A percentile compares a stretch with the other conserved stretches of the same genome.
phyloP scores from a whole-genome alignment of 495 filamentous ascomycete species.

The Xylaria palmicola region DNA sequence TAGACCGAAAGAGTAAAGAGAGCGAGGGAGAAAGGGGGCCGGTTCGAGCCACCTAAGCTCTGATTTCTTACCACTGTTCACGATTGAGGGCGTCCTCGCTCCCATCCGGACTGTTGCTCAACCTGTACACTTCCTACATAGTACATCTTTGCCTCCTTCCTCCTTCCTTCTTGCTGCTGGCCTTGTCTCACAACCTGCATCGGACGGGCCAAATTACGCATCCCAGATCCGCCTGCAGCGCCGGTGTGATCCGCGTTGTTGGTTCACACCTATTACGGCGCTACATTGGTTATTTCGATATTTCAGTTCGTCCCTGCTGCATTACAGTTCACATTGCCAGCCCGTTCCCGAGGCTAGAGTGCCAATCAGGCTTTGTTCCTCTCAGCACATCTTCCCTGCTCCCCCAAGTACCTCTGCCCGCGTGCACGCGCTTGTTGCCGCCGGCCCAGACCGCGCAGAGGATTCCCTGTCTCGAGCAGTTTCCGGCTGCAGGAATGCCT shows the following conservation, averaged over 20 bases:
- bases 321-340: constrained; percentile 1
- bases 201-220: constrained; percentile 9
- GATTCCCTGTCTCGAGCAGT: constrained; percentile 7
- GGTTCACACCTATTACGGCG: constrained; percentile 10
- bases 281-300: constrained; percentile 1
- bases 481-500: constrained; percentile 12
- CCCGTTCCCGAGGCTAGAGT: neutral
- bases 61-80: neutral
- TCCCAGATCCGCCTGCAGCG: constrained; percentile 15
- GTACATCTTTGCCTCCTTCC: constrained; percentile 8
- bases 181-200: constrained; percentile 19
- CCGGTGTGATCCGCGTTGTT: constrained; percentile 17
- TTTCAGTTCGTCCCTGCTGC: constrained; percentile 3
- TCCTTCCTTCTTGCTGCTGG: constrained; percentile 9
- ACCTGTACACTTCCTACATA: neutral
- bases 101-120: neutral
- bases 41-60: neutral
- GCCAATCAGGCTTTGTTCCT: constrained; percentile 1
- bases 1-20: too few species aligned
- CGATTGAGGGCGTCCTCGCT: neutral
- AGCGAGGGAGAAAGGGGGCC: too few species aligned
- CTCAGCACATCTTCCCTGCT: constrained; percentile 2
- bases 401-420: neutral
- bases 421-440: constrained; percentile 12
- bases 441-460: constrained; percentile 10